Conservation (phyloP, 257 asterid species). For the Striga asiatica region DNA sequence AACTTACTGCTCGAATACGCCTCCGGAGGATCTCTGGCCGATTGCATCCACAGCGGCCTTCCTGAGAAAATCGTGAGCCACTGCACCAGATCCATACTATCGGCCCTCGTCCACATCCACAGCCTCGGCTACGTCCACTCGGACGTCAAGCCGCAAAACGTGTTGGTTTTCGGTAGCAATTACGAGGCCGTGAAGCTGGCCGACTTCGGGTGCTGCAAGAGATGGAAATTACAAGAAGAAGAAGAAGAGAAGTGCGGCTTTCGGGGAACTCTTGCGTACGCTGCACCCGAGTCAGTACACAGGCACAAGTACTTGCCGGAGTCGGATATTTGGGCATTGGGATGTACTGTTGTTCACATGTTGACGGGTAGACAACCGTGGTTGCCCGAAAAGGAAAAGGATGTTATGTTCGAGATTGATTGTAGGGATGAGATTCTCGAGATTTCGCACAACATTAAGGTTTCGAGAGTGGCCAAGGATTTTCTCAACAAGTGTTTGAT, state of each 20-base stretch:
- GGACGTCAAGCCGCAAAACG: slow-evolving; percentile 19
- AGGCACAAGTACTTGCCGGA: slow-evolving; percentile 7
- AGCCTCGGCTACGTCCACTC: slow-evolving; percentile 21
- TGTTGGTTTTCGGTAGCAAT: slow-evolving; percentile 5
- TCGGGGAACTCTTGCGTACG: slow-evolving; percentile 18
- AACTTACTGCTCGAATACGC: slow-evolving; percentile 23
- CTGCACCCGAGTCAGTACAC: slow-evolving; percentile 18
- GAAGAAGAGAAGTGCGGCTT: not conserved
- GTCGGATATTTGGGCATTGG: slow-evolving; percentile 21
- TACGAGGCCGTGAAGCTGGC: slow-evolving; percentile 11
- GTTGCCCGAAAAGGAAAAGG: not conserved
- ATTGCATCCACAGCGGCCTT: slow-evolving; percentile 14
- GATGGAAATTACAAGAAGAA: not conserved
- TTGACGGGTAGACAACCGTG: slow-evolving; percentile 15
- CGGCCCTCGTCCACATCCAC: too few relatives aligned
- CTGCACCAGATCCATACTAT: not conserved
- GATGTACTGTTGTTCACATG: slow-evolving; percentile 13
- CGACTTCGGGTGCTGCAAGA: slow-evolving; percentile 14
- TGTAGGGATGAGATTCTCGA: slow-evolving; percentile 6
- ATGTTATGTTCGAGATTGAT: slow-evolving; percentile 11
- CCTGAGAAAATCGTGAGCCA: slow-evolving; percentile 19
- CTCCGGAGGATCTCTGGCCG: slow-evolving; percentile 22
- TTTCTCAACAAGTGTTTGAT: slow-evolving; percentile 10
- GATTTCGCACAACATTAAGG: not conserved
- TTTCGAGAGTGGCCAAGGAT: slow-evolving; percentile 14